Evolutionary conservation across 2,329 filamentous ascomycete species (phyloP).

Genomic region (Arthrobotrys megalospora): DNA sequence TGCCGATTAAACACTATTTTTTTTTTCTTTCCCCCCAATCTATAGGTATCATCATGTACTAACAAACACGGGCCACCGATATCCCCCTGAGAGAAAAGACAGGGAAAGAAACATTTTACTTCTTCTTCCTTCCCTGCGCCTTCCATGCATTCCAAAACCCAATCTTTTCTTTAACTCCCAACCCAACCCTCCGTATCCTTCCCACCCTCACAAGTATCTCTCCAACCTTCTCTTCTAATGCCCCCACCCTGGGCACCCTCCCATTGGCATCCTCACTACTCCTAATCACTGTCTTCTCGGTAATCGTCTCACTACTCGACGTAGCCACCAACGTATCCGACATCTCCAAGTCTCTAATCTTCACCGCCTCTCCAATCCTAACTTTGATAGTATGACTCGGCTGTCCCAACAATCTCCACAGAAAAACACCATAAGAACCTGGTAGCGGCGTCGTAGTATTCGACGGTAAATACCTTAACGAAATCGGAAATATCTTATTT

Average conservation of each 20-base stretch:
- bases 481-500: slow-evolving; percentile 89
- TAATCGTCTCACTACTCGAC: slow-evolving; percentile 64
- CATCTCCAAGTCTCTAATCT: slow-evolving; percentile 68
- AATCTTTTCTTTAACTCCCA: slow-evolving; percentile 86
- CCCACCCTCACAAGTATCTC: slow-evolving; percentile 90
- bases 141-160: slow-evolving; percentile 83
- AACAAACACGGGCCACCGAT: background rate
- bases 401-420: slow-evolving; percentile 88
- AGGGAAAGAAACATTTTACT: slow-evolving; percentile 9
- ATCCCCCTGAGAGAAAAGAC: background rate
- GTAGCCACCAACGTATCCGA: slow-evolving; percentile 54
- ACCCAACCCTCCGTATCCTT: slow-evolving; percentile 86
- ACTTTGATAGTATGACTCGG: slow-evolving; percentile 93
- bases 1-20: slow-evolving; percentile 25
- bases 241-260: slow-evolving; percentile 66
- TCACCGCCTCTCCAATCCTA: slow-evolving; percentile 83
- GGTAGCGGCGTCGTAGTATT: slow-evolving; percentile 94
- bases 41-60: slow-evolving; percentile 37
- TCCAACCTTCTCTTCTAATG: slow-evolving; percentile 80
- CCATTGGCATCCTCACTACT: slow-evolving; percentile 18
- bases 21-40: slow-evolving; percentile 15
- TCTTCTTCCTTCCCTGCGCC: slow-evolving; percentile 66
- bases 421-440: slow-evolving; percentile 78
- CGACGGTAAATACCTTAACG: slow-evolving; percentile 86
- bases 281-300: slow-evolving; percentile 57